These are phyloP conservation scores for Rutstroemia sydowiana DNA, from an alignment of 2,329 filamentous ascomycete genomes.

Conservation along the genomic window DNA sequence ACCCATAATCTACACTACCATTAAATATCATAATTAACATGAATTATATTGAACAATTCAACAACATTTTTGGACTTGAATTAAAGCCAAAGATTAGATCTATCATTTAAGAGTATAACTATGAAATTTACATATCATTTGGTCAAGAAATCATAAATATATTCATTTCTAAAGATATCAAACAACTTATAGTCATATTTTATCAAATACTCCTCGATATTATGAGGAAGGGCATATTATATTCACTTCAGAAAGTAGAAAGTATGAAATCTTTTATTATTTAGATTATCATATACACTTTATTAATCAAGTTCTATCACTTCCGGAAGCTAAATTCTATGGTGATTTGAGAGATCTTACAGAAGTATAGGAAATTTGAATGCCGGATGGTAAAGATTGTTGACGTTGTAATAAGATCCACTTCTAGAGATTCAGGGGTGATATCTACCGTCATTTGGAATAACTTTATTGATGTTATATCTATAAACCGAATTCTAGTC, in stretches of 20 bases:
- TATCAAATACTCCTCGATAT: slow-evolving; percentile 8
- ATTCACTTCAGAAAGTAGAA: too few relatives aligned
- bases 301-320: neutral
- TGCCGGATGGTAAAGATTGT: neutral
- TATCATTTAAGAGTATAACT: slow-evolving; percentile 34
- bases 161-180: neutral
- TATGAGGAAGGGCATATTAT: too few relatives aligned
- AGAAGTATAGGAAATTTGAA: neutral
- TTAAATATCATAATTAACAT: neutral
- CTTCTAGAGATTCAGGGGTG: slow-evolving; percentile 7
- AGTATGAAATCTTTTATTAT: too few relatives aligned
- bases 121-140: slow-evolving; percentile 17
- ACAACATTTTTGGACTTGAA: slow-evolving; percentile 59
- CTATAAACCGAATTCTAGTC: neutral
- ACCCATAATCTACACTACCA: slow-evolving; percentile 3
- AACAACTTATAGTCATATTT: neutral
- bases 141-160: slow-evolving; percentile 15
- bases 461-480: neutral
- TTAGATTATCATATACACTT: neutral
- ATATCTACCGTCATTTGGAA: neutral
- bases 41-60: neutral
- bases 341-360: neutral
- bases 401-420: neutral
- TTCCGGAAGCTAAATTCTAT: neutral
- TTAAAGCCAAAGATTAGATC: slow-evolving; percentile 39